Base-by-base conservation (phyloP, 768 basidiomycete genomes). In the Hirschioporus abietinus region DNA sequence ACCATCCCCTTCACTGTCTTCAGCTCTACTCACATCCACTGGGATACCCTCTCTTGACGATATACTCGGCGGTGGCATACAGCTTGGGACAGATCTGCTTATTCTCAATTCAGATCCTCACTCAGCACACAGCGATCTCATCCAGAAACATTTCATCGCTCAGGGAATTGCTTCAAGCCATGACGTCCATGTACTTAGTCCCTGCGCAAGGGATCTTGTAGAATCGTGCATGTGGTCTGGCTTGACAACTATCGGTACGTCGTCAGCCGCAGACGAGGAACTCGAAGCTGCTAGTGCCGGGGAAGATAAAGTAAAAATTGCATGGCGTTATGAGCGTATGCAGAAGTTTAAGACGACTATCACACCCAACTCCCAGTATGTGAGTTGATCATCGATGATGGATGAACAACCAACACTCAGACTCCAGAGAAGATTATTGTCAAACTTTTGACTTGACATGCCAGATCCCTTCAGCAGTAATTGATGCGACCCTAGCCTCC, bases 291-390 rank as follows among this genome's bases (percentile, higher is more conserved):
- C 70, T 35, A 70, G 69, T n/a, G 71, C 71, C 15, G 73, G 74
- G 15, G 81, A 81, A 70, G 73, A 71, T 36, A 88, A 87, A 71
- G 91, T 96, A 70, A 96, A 92, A 79, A 99, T 99, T 71, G 97
- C 97, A 34, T 99, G 97, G 93, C 85, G 97, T 73, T 99, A 99
- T 76, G 93, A 94, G 72, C 84, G 88, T 66, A 92, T 98, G 92
- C 92, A 90, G 78, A 88, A 83, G 77, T 96, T 97, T 75, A 86
- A 93, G 78, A 97, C 95, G 4, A 94, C 93, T 1, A 88, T 95
- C 24, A 74, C 80, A 42, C 68, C 79, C 62, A 74, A 81, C 60
- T 77, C 78, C 69, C 77, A 78, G 82, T 85, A 82, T 75, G 86
- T 84, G 67, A 72, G 74, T 76, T 73, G 42, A 24, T 12, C 60